A percentile compares a stretch with the other conserved stretches of the same genome.
Evolutionary conservation across 2,329 filamentous ascomycete genomes (phyloP).

Genomic region (Penicillium sp.): DNA sequence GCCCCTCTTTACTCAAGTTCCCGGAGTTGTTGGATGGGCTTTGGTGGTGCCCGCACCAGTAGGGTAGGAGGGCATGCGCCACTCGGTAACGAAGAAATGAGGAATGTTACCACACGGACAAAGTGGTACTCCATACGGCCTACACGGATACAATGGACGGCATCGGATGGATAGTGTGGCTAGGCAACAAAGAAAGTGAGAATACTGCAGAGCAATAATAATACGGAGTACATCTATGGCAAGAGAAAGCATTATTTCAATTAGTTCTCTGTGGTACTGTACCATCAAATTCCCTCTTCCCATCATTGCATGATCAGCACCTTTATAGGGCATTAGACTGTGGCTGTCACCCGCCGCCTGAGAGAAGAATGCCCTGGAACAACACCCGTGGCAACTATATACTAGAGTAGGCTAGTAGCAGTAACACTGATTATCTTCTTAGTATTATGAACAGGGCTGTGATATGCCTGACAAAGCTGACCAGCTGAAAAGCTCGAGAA

Average conservation of each 20-base stretch:
- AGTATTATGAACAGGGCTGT: background rate
- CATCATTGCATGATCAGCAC: conserved; percentile 1
- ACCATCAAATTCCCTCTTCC: background rate
- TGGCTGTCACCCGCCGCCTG: background rate
- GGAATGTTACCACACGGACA: conserved; percentile 1
- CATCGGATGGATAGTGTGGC: background rate
- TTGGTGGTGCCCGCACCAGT: background rate
- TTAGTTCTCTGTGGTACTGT: background rate
- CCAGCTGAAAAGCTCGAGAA: background rate
- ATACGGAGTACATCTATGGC: too few relatives aligned
- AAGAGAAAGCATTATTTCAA: too few relatives aligned
- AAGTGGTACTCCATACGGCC: background rate
- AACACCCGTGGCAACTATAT: background rate
- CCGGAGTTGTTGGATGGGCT: background rate
- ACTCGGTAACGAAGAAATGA: conserved; percentile 5
- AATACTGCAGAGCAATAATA: too few relatives aligned
- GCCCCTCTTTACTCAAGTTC: background rate
- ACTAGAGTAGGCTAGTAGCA: too few relatives aligned
- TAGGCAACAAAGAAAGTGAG: too few relatives aligned
- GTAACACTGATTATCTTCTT: background rate
- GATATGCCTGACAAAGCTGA: background rate
- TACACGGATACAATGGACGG: background rate
- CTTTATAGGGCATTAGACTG: background rate
- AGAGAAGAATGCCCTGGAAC: background rate
- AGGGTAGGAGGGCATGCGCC: conserved; percentile 9